Conservation (phyloP, 192 early-diverging fungal species). For the Geosiphon pyriformis region DNA sequence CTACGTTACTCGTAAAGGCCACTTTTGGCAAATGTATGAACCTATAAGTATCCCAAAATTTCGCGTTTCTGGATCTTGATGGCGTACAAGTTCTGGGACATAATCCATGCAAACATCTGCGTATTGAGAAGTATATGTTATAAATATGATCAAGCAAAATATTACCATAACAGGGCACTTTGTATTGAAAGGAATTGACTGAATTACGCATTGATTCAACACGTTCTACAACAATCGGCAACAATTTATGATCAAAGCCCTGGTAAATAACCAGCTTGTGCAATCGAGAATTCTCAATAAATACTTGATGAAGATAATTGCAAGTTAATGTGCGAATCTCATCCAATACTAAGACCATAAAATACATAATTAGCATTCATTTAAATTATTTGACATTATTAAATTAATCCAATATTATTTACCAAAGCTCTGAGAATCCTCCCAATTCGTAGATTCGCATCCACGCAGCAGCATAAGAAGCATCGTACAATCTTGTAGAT, state of each 20-base stretch:
- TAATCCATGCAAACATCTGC: constrained; percentile 50
- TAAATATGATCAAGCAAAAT: too few species aligned
- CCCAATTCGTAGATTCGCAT: constrained; percentile 10
- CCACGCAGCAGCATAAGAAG: constrained; percentile 52
- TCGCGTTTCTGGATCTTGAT: not conserved
- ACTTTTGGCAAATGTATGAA: not conserved
- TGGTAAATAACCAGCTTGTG: constrained; percentile 59
- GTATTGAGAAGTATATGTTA: too few species aligned
- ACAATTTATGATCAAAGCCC: constrained; percentile 43
- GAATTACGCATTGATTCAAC: constrained; percentile 55
- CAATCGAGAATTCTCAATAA: constrained; percentile 50
- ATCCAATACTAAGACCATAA: constrained; percentile 5
- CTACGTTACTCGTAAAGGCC: not conserved
- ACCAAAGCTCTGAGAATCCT: not conserved
- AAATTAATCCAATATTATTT: too few species aligned
- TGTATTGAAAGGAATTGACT: not conserved
- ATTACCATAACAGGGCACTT: too few species aligned
- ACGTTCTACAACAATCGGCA: constrained; percentile 49
- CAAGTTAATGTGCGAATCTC: constrained; percentile 36
- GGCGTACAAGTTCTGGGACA: constrained; percentile 48
- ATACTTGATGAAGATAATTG: constrained; percentile 53
- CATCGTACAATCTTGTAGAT: constrained; percentile 51
- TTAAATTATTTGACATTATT: too few species aligned
- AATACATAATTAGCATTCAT: too few species aligned
- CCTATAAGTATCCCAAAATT: not conserved